A percentile compares a stretch with the other conserved stretches of the same genome.
These are phyloP conservation scores for Pisolithus microcarpus DNA, from an alignment of 768 basidiomycete genomes.

Conservation along the genomic window DNA sequence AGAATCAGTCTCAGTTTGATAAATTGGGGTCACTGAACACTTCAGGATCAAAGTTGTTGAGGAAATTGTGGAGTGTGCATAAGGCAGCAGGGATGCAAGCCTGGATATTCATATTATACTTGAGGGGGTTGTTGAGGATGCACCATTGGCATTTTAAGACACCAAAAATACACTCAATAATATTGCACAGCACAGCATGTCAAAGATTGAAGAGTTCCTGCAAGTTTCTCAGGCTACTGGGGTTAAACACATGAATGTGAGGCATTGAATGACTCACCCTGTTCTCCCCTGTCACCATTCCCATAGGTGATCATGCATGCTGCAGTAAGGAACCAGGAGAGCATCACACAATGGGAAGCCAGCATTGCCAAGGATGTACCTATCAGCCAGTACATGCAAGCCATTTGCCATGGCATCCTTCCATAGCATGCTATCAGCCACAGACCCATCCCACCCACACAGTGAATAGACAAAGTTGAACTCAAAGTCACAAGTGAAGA, in stretches of 20 bases:
- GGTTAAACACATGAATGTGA: neutral
- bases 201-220: conserved; percentile 18
- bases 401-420: conserved; percentile 1
- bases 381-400: neutral
- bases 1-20: no score
- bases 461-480: conserved; percentile 7
- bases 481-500: conserved; percentile 7
- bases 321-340: conserved; percentile 32
- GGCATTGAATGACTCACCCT: neutral
- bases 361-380: conserved; percentile 6
- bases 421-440: conserved; percentile 6
- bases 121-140: conserved; percentile 6
- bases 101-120: conserved; percentile 11
- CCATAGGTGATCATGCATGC: conserved; percentile 31
- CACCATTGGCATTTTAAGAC: conserved; percentile 16
- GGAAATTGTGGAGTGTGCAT: neutral
- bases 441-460: conserved; percentile 10
- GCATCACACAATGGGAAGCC: conserved; percentile 10
- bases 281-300: conserved; percentile 21
- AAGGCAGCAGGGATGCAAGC: neutral
- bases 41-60: neutral
- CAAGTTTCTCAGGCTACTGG: conserved; percentile 9
- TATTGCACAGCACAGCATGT: conserved; percentile 15
- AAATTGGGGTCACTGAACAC: neutral
- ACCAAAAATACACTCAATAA: conserved; percentile 17